These are phyloP conservation scores for Globisporangium nagaii DNA, from an alignment of 352 stramenopile species.

Conservation along the genomic window DNA sequence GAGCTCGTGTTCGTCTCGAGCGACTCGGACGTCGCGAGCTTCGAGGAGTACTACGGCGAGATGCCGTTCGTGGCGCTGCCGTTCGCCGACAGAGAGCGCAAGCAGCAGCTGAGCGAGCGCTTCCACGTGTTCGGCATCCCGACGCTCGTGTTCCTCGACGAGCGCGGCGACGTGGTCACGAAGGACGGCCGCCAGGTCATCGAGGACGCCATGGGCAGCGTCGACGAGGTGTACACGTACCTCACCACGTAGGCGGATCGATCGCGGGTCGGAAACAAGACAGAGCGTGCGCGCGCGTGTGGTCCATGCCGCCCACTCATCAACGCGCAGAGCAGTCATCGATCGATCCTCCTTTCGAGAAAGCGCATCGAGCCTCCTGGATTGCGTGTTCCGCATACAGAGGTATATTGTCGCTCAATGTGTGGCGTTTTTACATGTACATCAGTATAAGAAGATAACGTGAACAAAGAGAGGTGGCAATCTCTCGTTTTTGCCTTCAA, in stretches of 20 bases:
- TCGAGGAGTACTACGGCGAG: conserved; percentile 72
- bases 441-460: no score
- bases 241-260: conserved; percentile 11
- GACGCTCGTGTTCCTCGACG: conserved; percentile 76
- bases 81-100: conserved; percentile 50
- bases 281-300: background rate
- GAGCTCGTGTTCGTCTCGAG: conserved; percentile 61
- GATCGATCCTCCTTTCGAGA: no score
- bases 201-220: conserved; percentile 40
- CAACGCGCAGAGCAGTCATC: no score
- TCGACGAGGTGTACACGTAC: conserved; percentile 8
- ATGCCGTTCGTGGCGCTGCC: conserved; percentile 82
- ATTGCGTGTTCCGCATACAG: no score
- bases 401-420: no score
- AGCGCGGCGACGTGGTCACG: conserved; percentile 73
- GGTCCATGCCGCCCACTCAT: no score
- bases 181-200: conserved; percentile 67
- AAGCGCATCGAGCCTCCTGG: no score
- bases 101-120: conserved; percentile 49
- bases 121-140: conserved; percentile 80
- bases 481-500: no score
- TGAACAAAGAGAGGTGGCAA: no score
- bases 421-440: no score
- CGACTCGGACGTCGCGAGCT: conserved; percentile 29
- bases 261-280: no score